Conservation (phyloP, 2,329 filamentous ascomycete genomes). For the Fusarium zealandicum region DNA sequence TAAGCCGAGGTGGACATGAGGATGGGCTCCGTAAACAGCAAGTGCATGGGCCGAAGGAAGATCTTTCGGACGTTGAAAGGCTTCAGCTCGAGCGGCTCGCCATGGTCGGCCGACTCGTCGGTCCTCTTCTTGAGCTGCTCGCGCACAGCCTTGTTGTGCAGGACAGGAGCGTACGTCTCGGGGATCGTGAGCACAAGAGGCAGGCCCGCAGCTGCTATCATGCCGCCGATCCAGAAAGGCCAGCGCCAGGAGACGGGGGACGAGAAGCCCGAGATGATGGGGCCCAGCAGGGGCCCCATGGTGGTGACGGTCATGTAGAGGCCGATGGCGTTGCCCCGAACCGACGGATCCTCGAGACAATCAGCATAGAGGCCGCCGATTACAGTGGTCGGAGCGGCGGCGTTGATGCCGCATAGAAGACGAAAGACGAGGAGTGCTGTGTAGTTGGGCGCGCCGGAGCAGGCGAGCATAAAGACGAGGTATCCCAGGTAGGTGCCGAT, state of each 20-base stretch:
- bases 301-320: slow-evolving; percentile 48
- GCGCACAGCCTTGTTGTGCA: slow-evolving; percentile 57
- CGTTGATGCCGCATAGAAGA: slow-evolving; percentile 44
- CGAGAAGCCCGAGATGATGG: slow-evolving; percentile 60
- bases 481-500: slow-evolving; percentile 46
- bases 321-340: slow-evolving; percentile 44
- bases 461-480: slow-evolving; percentile 45
- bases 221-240: slow-evolving; percentile 50
- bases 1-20: slow-evolving; percentile 57
- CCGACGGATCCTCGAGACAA: slow-evolving; percentile 44
- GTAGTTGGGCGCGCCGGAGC: slow-evolving; percentile 53
- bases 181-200: slow-evolving; percentile 50
- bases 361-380: slow-evolving; percentile 47
- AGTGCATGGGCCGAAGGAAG: slow-evolving; percentile 57
- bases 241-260: slow-evolving; percentile 54
- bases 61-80: slow-evolving; percentile 52
- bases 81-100: slow-evolving; percentile 49
- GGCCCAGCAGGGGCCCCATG: slow-evolving; percentile 53
- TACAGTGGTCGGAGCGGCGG: slow-evolving; percentile 46
- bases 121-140: slow-evolving; percentile 55
- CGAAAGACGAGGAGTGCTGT: slow-evolving; percentile 53
- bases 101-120: slow-evolving; percentile 37
- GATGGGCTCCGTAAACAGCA: slow-evolving; percentile 59
- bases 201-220: slow-evolving; percentile 41
- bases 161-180: slow-evolving; percentile 58